These are phyloP conservation scores for Leccinum rimulosum DNA, from an alignment of 768 basidiomycete genomes.

Conservation along the genomic window DNA sequence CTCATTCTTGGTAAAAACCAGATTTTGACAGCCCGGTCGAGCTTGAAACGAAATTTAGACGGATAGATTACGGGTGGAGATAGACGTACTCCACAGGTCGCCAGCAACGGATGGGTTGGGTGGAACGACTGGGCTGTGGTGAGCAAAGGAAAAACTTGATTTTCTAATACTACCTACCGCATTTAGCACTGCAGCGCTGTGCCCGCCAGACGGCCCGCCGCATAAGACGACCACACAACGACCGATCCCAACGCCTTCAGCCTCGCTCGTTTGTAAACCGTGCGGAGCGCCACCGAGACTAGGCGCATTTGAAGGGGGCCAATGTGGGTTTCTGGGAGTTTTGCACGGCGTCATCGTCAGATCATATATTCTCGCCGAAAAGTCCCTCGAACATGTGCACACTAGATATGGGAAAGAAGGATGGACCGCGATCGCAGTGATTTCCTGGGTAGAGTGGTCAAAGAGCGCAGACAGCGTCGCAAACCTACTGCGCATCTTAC, in stretches of 20 bases:
- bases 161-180: constrained; percentile 43
- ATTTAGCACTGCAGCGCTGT: constrained; percentile 63
- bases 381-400: constrained; percentile 72
- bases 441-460: constrained; percentile 41
- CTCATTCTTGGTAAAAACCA: constrained; percentile 55
- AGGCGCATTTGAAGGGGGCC: constrained; percentile 48
- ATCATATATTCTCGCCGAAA: constrained; percentile 68
- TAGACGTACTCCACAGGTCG: constrained; percentile 69
- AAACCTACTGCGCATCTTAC: constrained; percentile 40
- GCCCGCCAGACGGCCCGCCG: constrained; percentile 73
- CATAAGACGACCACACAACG: constrained; percentile 63
- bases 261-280: constrained; percentile 58
- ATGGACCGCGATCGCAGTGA: constrained; percentile 69
- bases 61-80: not conserved
- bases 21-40: constrained; percentile 74
- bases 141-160: constrained; percentile 1
- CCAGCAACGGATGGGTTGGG: constrained; percentile 57
- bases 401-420: constrained; percentile 56
- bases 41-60: constrained; percentile 35
- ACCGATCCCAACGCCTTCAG: constrained; percentile 57
- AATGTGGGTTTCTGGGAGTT: constrained; percentile 50
- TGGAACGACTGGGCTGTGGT: constrained; percentile 59
- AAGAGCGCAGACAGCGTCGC: not conserved
- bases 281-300: constrained; percentile 68
- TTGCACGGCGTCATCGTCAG: constrained; percentile 38